phyloP scores from a whole-genome alignment of 2,329 filamentous ascomycete genomes.

The Talaromyces sp. region DNA sequence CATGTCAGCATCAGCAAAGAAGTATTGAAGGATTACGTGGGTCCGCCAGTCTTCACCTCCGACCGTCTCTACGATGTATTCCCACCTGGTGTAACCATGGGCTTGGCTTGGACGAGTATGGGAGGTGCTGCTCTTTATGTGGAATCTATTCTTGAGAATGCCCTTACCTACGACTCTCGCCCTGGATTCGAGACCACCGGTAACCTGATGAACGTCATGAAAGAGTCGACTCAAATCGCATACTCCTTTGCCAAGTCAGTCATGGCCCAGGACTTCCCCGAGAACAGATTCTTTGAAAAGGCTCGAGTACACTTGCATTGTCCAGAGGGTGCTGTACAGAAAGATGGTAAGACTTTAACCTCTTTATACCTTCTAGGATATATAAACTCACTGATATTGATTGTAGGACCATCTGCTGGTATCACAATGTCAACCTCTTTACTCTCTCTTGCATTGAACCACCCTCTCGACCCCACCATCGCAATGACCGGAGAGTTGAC shows the following conservation, averaged over 20 bases:
- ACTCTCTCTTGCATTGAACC: conserved; percentile 78
- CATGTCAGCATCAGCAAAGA: conserved; percentile 83
- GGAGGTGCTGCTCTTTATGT: conserved; percentile 95
- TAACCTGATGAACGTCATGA: conserved; percentile 96
- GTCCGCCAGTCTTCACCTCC: conserved; percentile 90
- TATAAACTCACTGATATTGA: not conserved
- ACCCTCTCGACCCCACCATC: conserved; percentile 75
- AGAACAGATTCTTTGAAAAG: conserved; percentile 95
- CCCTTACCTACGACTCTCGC: conserved; percentile 69
- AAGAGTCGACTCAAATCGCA: conserved; percentile 90
- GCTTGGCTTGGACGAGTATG: conserved; percentile 96
- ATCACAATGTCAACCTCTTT: conserved; percentile 98
- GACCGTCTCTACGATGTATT: conserved; percentile 93
- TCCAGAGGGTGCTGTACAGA: conserved; percentile 91
- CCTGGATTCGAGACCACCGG: conserved; percentile 87
- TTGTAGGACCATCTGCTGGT: conserved; percentile 71
- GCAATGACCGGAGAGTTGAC: conserved; percentile 99
- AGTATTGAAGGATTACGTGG: conserved; percentile 94
- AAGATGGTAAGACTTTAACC: conserved; percentile 63
- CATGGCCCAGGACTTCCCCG: conserved; percentile 78
- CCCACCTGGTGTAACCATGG: conserved; percentile 94
- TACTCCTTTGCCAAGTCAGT: conserved; percentile 94
- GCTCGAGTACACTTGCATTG: conserved; percentile 94
- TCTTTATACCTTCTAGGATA: not conserved
- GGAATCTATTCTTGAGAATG: conserved; percentile 88